Evolutionary conservation across 2,329 filamentous ascomycete genomes (phyloP), one percentile per base, ranked within the genome.

Genomic region (Bretziella fagacearum): DNA sequence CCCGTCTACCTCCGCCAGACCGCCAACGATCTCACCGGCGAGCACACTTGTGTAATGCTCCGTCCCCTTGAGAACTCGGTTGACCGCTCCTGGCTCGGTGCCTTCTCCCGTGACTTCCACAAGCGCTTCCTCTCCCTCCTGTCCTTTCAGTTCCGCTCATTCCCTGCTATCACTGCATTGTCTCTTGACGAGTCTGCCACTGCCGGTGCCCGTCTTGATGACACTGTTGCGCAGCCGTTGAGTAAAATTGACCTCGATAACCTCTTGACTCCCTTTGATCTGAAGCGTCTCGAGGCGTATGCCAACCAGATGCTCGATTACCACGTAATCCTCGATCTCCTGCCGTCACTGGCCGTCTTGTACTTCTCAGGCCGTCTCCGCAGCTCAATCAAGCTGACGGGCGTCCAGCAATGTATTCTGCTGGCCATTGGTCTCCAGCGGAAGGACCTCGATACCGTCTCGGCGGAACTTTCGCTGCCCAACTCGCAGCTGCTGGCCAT

Each of bases 11-110:
- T 98, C 11, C 76, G 91, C 27, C 91, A 98, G 65, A 98, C 93
- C 2, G 72, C 91, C 44, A 98, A 96, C 59, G 91, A 96, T 49
- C 70, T 98, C 39, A 98, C 93, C 0, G 91, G 91, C 47, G 91
- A 98, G 63, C 91, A 98, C 60, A 94, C 91, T 0, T 95, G 86
- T 59, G 89, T 98, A 23, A 98, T 98, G 93, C 72, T 98, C 42
- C 77, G 85, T 49, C 82, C 86, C 1, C 70, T 98, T 5, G 70
- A 75, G 50, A 68, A 63, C 45, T 69, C 68, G 46, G 78, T 77
- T 35, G 85, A 94, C 54, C 69, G 68, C 48, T 77, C 74, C 56
- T 96, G 91, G 91, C 77, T 96, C 0, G 84, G 84, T 13, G 85
- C 86, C 2, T 98, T 93, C 58, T 74, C 89, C 3, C 76, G 81